Percentiles rank a stretch among this genome's conserved stretches.
Evolutionary conservation across 2,329 filamentous ascomycete species (phyloP).

Genomic region (Phialocephala subalpina): DNA sequence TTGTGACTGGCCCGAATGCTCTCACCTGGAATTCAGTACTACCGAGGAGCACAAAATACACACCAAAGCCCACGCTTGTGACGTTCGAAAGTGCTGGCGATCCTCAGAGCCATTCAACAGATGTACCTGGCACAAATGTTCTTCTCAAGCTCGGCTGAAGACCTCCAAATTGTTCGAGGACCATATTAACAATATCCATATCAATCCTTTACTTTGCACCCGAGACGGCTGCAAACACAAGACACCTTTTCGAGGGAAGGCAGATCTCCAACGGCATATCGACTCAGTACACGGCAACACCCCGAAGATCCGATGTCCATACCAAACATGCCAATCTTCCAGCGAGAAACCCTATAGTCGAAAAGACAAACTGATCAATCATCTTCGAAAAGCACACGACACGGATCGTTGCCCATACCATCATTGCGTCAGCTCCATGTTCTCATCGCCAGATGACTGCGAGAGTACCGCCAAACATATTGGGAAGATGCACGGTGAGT

Average conservation of each 20-base stretch:
- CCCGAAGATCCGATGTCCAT: neutral
- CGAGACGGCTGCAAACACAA: conserved; percentile 1
- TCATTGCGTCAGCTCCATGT: neutral
- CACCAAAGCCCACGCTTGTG: neutral
- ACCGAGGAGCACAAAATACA: neutral
- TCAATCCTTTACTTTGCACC: conserved; percentile 3
- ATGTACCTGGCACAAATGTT: neutral
- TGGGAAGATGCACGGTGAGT: conserved; percentile 6
- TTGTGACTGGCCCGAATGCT: neutral
- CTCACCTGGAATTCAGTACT: neutral
- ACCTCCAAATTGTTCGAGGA: conserved; percentile 3
- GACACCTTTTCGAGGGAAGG: conserved; percentile 3
- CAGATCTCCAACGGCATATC: conserved; percentile 7
- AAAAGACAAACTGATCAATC: conserved; percentile 8
- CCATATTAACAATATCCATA: conserved; percentile 7
- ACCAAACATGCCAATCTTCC: neutral
- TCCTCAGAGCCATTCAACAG: neutral
- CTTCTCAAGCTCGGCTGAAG: neutral
- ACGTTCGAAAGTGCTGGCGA: neutral
- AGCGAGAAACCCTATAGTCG: neutral
- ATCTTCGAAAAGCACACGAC: conserved; percentile 4
- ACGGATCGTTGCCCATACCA: conserved; percentile 1
- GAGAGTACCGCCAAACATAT: conserved; percentile 7
- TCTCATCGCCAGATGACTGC: neutral
- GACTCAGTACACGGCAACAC: neutral